phyloP scores from a whole-genome alignment of 805 yeast species.

The Ascoidea rubescens region DNA sequence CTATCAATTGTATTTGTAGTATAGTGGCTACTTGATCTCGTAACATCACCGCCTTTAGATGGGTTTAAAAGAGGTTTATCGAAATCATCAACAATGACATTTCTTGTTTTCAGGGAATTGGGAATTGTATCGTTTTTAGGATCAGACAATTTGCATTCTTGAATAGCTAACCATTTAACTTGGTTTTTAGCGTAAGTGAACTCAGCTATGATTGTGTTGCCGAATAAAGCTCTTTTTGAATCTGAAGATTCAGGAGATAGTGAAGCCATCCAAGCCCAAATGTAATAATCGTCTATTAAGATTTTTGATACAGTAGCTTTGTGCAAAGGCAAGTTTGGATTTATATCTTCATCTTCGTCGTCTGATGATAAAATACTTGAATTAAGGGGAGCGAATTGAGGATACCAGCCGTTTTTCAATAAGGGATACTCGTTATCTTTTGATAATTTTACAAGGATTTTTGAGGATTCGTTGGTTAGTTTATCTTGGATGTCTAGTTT shows the following conservation, averaged over 20 bases:
- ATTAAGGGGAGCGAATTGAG: conserved; percentile 25
- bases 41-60: neutral
- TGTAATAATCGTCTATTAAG: conserved; percentile 73
- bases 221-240: conserved; percentile 53
- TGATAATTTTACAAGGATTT: conserved; percentile 31
- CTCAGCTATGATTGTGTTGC: conserved; percentile 71
- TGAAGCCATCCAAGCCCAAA: conserved; percentile 84
- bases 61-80: neutral
- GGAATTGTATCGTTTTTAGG: neutral
- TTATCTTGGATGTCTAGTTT: conserved; percentile 41
- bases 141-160: conserved; percentile 39
- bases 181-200: conserved; percentile 64
- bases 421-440: conserved; percentile 6
- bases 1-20: neutral
- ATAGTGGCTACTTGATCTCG: neutral
- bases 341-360: conserved; percentile 20
- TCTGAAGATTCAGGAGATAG: conserved; percentile 62
- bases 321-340: conserved; percentile 3
- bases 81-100: neutral
- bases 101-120: neutral
- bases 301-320: conserved; percentile 43
- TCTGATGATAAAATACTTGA: conserved; percentile 13
- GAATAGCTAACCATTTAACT: conserved; percentile 65
- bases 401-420: conserved; percentile 13
- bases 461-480: conserved; percentile 59